A percentile compares a stretch with the other conserved stretches of the same genome.
Evolutionary conservation across 1,284 basidiomycete species (phyloP).

Genomic region (Chalciporus sp.): DNA sequence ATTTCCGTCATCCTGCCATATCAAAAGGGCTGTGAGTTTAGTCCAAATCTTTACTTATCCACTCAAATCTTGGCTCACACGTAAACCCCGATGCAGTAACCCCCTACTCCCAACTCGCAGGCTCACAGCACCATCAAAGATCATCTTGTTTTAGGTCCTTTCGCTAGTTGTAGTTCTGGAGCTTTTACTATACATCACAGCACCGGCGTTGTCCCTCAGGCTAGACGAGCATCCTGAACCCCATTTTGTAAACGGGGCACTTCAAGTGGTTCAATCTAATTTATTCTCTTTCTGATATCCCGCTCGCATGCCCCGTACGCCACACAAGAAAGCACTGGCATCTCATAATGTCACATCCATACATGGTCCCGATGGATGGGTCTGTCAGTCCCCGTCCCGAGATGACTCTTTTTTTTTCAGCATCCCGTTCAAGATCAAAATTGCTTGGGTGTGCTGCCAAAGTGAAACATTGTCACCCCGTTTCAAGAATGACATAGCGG

Average conservation of each 20-base stretch:
- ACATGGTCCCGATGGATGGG: neutral
- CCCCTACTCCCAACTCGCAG: slow-evolving; percentile 12
- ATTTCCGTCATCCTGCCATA: slow-evolving; percentile 28
- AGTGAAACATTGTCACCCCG: neutral
- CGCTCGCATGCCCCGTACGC: slow-evolving; percentile 21
- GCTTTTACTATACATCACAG: slow-evolving; percentile 12
- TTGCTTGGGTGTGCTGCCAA: neutral
- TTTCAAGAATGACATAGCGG: neutral
- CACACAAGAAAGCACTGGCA: slow-evolving; percentile 12
- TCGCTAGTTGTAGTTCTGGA: slow-evolving; percentile 26
- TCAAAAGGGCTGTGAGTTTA: slow-evolving; percentile 11
- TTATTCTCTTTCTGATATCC: slow-evolving; percentile 21
- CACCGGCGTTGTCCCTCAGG: slow-evolving; percentile 25
- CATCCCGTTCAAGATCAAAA: neutral
- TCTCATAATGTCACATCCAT: slow-evolving; percentile 26
- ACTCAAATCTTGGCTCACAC: slow-evolving; percentile 16
- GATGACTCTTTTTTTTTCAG: slow-evolving; percentile 13
- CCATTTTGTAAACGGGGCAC: slow-evolving; percentile 21
- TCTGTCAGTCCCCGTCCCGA: neutral
- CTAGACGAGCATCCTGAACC: slow-evolving; percentile 9
- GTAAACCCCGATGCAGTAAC: slow-evolving; percentile 27
- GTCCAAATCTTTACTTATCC: slow-evolving; percentile 7
- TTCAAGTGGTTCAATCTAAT: slow-evolving; percentile 3
- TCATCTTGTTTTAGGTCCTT: slow-evolving; percentile 20
- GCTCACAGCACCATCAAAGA: slow-evolving; percentile 18